These are phyloP conservation scores for Buxus sempervirens DNA, from an alignment of 164 flowering plant species.

Conservation along the genomic window DNA sequence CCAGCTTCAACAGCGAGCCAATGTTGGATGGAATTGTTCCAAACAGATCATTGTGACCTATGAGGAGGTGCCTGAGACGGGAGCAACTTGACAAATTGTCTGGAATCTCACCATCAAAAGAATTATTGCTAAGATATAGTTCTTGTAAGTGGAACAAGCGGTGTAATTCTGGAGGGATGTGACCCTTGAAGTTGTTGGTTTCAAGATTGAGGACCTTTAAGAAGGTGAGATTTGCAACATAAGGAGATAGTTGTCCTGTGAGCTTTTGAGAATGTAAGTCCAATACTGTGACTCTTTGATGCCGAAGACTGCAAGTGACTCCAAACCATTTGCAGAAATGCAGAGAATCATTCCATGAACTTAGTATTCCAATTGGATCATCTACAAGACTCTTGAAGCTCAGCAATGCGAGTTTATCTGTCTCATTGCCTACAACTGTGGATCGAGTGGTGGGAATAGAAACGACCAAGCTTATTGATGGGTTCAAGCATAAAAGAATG, in stretches of 20 bases:
- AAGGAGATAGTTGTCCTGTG: slow-evolving; percentile 8
- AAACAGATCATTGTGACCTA: neutral
- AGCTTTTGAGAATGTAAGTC: neutral
- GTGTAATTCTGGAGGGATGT: slow-evolving; percentile 15
- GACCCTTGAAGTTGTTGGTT: slow-evolving; percentile 11
- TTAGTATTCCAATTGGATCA: slow-evolving; percentile 2
- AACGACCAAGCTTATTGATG: no score
- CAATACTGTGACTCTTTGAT: slow-evolving; percentile 11
- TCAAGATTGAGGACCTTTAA: neutral
- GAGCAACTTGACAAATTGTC: slow-evolving; percentile 3
- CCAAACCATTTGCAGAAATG: slow-evolving; percentile 25
- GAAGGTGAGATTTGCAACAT: slow-evolving; percentile 17
- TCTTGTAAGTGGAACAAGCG: slow-evolving; percentile 1
- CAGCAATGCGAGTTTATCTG: slow-evolving; percentile 11
- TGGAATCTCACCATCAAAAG: slow-evolving; percentile 14
- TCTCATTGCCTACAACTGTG: neutral
- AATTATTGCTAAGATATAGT: slow-evolving; percentile 5
- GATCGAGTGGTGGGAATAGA: no score
- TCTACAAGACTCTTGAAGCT: slow-evolving; percentile 8
- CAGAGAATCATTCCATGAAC: slow-evolving; percentile 17
- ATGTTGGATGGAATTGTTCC: neutral
- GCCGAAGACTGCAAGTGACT: slow-evolving; percentile 7
- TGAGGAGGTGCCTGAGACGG: neutral
- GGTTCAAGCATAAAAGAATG: no score
- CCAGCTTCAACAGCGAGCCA: neutral